Conservation (phyloP, 805 yeast species). For the Candida berthetii region DNA sequence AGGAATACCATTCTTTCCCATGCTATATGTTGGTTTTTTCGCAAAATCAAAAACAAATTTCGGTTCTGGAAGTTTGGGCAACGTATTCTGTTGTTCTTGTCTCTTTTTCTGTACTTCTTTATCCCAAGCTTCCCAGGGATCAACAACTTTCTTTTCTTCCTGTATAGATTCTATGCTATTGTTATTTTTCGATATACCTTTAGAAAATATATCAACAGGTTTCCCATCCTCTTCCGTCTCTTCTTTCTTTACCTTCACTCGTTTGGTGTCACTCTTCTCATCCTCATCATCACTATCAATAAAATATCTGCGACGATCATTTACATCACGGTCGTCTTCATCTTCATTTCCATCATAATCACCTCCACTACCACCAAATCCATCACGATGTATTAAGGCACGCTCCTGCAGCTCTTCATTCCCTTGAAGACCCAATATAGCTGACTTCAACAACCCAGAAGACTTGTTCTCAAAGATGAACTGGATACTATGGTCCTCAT, state of each 20-base stretch:
- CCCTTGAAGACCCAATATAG: neutral
- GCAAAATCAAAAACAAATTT: neutral
- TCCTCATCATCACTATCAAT: neutral
- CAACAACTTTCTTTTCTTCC: neutral
- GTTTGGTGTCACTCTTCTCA: no score
- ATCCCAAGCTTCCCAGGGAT: constrained; percentile 1
- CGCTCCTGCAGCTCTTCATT: neutral
- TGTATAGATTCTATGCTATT: neutral
- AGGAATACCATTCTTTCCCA: no score
- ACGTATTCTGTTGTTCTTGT: neutral
- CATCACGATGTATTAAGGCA: neutral
- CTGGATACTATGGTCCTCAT: neutral
- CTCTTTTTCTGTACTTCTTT: neutral
- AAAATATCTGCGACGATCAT: neutral
- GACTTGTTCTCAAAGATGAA: no score
- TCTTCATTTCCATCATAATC: neutral
- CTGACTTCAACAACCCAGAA: no score
- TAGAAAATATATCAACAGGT: no score
- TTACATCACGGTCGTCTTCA: neutral
- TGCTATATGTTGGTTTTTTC: neutral
- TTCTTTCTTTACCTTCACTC: neutral
- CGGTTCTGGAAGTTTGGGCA: neutral
- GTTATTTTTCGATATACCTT: neutral
- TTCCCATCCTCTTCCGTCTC: no score
- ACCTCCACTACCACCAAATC: neutral